Conservation (phyloP, 2,329 filamentous ascomycete genomes). For the Corinectria fuckeliana region DNA sequence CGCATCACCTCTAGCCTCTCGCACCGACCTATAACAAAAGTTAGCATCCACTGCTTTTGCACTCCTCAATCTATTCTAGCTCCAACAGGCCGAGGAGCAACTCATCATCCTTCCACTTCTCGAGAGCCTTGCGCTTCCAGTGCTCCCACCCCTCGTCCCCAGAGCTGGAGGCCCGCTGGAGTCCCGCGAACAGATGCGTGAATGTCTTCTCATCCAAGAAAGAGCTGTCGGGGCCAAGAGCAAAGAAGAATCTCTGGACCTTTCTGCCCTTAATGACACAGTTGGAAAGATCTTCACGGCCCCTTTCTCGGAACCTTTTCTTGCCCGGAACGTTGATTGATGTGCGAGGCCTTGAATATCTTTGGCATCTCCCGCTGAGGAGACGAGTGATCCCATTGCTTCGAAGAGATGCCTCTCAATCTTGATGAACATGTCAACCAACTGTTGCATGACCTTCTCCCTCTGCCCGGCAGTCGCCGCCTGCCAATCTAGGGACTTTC, state of each 20-base stretch:
- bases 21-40: no score
- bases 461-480: constrained; percentile 34
- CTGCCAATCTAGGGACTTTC: constrained; percentile 43
- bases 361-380: background rate
- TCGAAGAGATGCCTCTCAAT: constrained; percentile 43
- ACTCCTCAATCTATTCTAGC: no score
- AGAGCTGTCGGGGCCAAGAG: constrained; percentile 17
- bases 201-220: constrained; percentile 13
- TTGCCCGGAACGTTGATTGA: constrained; percentile 19
- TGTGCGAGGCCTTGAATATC: constrained; percentile 27
- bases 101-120: constrained; percentile 4
- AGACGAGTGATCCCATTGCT: constrained; percentile 34
- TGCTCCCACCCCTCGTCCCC: background rate
- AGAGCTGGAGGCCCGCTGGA: constrained; percentile 8
- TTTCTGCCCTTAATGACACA: constrained; percentile 21
- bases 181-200: constrained; percentile 14
- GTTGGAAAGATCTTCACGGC: constrained; percentile 25
- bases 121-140: constrained; percentile 4
- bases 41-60: no score
- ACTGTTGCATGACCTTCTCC: constrained; percentile 41
- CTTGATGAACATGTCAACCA: constrained; percentile 42
- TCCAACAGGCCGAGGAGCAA: background rate
- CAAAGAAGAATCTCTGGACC: constrained; percentile 27
- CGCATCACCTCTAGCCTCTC: no score
- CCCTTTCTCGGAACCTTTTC: constrained; percentile 16